Base-by-base conservation (phyloP, 2,329 filamentous ascomycete species). In the Diaporthe citri region DNA sequence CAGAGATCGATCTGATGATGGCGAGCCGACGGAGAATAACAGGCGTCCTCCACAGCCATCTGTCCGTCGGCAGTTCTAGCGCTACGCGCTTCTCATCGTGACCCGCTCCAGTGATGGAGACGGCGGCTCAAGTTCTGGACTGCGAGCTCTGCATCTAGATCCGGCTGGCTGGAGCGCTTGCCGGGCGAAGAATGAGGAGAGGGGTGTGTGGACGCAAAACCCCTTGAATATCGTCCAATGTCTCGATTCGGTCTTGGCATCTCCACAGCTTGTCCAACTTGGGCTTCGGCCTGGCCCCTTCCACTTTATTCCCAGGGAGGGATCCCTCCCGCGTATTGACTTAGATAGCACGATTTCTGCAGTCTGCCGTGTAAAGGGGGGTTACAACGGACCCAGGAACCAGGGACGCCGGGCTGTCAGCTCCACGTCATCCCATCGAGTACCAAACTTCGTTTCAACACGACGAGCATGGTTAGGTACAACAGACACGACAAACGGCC, bases 241-340 rank as follows among this genome's bases (percentile, higher is more conserved):
- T 67, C 46, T 67, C 64, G 46, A 67, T 67, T 39, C 8, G 64
- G 64, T 67, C 64, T 67, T 67, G 64, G 64, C 64, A 67, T 25
- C 64, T 52, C 64, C 64, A 67, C 64, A 67, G 13, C 64, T 67
- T 39, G 31, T 67, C 64, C 64, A 39, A 25, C 12, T 67, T 51
- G 3, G 62, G 62, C 46, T 20, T 67, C 46, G 62, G 62, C 4
- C 46, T 67, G 43, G 62, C 62, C 62, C 62, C 43, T 67, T 51
- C 62, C 62, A 67, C 62, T 67, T 67, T 67, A 52, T 67, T 36
- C 22, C 22, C 62, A 39, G 64, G 31, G 4, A 64, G 31, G 62
- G 62, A 34, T 67, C 43, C 62, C 62, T 51, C 43, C n/a, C 9
- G 60, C 39, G 41, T 46, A 34, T 64, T 64, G 12, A 15, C 41